Percentiles rank a stretch among this genome's conserved stretches.
phyloP scores from a whole-genome alignment of 73 alveolate genomes.

The Paramecium caudatum region DNA sequence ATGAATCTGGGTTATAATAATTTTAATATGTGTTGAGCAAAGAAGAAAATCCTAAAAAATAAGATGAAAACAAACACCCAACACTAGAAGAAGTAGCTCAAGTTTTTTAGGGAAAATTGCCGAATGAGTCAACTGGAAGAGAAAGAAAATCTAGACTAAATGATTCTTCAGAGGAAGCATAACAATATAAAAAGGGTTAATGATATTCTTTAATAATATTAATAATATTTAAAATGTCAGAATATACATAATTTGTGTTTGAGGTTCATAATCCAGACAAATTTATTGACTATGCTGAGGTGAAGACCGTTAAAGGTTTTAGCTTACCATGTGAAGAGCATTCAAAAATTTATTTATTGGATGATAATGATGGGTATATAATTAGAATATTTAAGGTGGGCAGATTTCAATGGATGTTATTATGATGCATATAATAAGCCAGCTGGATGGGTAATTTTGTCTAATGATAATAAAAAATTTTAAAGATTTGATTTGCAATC shows the following conservation, averaged over 20 bases:
- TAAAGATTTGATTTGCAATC: not conserved
- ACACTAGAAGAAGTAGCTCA: no score
- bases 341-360: not conserved
- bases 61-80: no score
- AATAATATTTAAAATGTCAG: no score
- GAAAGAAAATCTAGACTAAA: conserved; percentile 37
- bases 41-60: not conserved
- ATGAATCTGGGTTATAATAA: no score
- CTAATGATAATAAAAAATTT: not conserved
- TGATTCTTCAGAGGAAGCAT: not conserved
- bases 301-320: not conserved
- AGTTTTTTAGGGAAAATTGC: no score
- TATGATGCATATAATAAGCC: not conserved
- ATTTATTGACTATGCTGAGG: not conserved
- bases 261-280: not conserved
- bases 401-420: conserved; percentile 21
- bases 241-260: not conserved
- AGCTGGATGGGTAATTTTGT: conserved; percentile 7
- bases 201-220: not conserved
- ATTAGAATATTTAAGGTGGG: not conserved
- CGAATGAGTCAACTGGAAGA: no score
- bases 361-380: not conserved
- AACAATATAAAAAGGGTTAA: not conserved
- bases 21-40: not conserved
- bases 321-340: not conserved